These are phyloP conservation scores for Anthoceros angustus DNA, from an alignment of 225 moss, liverwort and hornwort species.

Conservation along the genomic window DNA sequence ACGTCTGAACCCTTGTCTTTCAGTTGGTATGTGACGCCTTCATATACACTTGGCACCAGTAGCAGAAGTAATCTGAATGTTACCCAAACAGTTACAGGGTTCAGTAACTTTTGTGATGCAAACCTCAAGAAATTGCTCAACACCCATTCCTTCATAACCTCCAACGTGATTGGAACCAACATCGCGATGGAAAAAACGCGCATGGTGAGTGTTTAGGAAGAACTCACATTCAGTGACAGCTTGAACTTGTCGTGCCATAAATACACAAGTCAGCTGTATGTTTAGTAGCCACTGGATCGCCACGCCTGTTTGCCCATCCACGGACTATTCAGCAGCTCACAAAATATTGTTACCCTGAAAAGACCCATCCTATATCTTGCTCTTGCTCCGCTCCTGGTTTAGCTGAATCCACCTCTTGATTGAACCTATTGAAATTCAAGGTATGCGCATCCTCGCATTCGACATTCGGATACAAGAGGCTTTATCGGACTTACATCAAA, in stretches of 20 bases:
- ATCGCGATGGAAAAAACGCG: not conserved
- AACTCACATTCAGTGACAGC: constrained; percentile 14
- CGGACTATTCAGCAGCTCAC: too few species aligned
- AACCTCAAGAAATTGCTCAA: constrained; percentile 5
- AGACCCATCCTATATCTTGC: too few species aligned
- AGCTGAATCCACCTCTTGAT: constrained; percentile 8
- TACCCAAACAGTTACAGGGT: constrained; percentile 15
- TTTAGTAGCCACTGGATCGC: constrained; percentile 10
- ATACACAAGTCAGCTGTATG: constrained; percentile 7
- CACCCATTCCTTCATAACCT: not conserved
- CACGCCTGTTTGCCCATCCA: constrained; percentile 11
- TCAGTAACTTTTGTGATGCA: constrained; percentile 14
- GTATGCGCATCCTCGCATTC: constrained; percentile 11
- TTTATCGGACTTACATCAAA: not conserved
- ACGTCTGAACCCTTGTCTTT: not conserved
- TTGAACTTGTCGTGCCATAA: constrained; percentile 15
- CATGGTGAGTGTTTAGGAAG: not conserved
- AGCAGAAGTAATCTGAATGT: constrained; percentile 12
- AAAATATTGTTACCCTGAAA: too few species aligned
- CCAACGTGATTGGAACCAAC: not conserved
- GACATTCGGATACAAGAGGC: constrained; percentile 7
- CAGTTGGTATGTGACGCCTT: not conserved
- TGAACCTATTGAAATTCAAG: too few species aligned
- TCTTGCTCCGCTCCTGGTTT: not conserved
- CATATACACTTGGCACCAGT: not conserved